Conservation (phyloP, 1,284 basidiomycete species). For the Ceratobasidium theobromae region DNA sequence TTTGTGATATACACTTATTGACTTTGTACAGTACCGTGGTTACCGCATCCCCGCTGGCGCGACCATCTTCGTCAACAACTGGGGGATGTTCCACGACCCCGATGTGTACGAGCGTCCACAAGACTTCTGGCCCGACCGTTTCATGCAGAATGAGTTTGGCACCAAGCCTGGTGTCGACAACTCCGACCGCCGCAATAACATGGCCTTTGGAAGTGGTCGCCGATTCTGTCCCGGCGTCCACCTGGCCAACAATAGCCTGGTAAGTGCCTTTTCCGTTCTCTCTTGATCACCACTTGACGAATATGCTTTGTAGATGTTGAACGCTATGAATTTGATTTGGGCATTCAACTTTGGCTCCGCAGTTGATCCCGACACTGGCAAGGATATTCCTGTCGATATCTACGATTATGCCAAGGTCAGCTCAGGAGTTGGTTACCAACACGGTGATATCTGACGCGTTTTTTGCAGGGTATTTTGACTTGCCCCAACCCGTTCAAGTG, state of each 20-base stretch:
- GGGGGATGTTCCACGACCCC: slow-evolving; percentile 36
- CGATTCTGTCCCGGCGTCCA: slow-evolving; percentile 36
- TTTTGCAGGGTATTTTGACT: slow-evolving; percentile 32
- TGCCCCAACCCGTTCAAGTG: slow-evolving; percentile 36
- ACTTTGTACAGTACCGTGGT: neutral
- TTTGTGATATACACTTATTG: neutral
- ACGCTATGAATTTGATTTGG: slow-evolving; percentile 39
- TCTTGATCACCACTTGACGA: neutral
- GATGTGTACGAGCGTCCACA: slow-evolving; percentile 34
- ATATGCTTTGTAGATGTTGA: slow-evolving; percentile 32
- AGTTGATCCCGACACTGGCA: slow-evolving; percentile 32
- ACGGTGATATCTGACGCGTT: neutral
- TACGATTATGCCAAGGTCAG: slow-evolving; percentile 31
- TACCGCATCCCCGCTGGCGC: slow-evolving; percentile 32
- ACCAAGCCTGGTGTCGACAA: slow-evolving; percentile 32
- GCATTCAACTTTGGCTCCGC: slow-evolving; percentile 36
- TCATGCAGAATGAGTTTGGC: slow-evolving; percentile 34
- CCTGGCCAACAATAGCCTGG: slow-evolving; percentile 36
- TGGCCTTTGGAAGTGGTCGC: slow-evolving; percentile 31
- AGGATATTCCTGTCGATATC: slow-evolving; percentile 33
- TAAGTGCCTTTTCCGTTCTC: neutral
- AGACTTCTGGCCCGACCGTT: slow-evolving; percentile 34
- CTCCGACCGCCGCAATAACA: slow-evolving; percentile 28
- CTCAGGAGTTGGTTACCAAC: neutral
- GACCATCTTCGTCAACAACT: slow-evolving; percentile 36